phyloP scores from a whole-genome alignment of 1,284 basidiomycete genomes.

The Austroboletus novae-zelandiae region DNA sequence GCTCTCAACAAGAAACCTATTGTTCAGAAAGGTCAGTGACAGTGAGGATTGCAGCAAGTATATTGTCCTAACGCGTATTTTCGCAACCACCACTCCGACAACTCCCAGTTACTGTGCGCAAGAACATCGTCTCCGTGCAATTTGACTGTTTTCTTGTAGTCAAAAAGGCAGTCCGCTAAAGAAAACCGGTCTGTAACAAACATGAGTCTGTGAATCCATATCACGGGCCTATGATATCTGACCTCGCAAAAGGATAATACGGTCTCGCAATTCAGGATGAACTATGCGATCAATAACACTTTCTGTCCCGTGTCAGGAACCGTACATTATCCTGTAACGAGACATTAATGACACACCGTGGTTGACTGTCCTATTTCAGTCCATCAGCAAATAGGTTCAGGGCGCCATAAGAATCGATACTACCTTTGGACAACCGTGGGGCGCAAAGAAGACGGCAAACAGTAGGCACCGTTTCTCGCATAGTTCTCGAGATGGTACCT shows the following conservation, averaged over 20 bases:
- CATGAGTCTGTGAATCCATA: slow-evolving; percentile 33
- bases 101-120: slow-evolving; percentile 85
- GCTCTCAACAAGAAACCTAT: slow-evolving; percentile 69
- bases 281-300: slow-evolving; percentile 87
- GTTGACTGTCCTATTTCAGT: slow-evolving; percentile 64
- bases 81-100: slow-evolving; percentile 77
- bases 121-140: slow-evolving; percentile 89
- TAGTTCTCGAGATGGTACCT: slow-evolving; percentile 89
- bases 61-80: slow-evolving; percentile 51
- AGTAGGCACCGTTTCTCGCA: slow-evolving; percentile 77
- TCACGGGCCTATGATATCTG: slow-evolving; percentile 18
- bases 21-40: slow-evolving; percentile 6
- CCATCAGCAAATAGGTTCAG: slow-evolving; percentile 11
- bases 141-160: slow-evolving; percentile 62
- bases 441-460: slow-evolving; percentile 81
- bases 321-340: slow-evolving; percentile 6
- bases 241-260: slow-evolving; percentile 86
- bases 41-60: neutral
- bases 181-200: slow-evolving; percentile 65
- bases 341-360: slow-evolving; percentile 54
- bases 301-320: slow-evolving; percentile 44
- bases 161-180: slow-evolving; percentile 71
- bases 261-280: slow-evolving; percentile 84
- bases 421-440: slow-evolving; percentile 84
- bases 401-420: neutral